Conservation (phyloP, 2,329 filamentous ascomycete species). For the Hymenoscyphus salicellus region DNA sequence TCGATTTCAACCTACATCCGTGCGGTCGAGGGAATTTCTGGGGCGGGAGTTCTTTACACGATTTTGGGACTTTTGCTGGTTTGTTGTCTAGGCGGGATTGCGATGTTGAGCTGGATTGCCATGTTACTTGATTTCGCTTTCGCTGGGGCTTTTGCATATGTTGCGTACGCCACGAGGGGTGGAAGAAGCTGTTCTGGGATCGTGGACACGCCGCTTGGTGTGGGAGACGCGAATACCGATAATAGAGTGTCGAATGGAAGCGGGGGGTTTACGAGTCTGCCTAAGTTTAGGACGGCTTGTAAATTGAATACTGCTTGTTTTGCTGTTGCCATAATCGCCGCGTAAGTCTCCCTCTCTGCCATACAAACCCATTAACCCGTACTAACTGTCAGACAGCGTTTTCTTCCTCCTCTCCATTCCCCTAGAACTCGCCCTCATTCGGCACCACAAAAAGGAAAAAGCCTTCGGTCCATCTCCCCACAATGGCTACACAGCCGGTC, state of each 20-base stretch:
- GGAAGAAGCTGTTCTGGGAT: slow-evolving; percentile 61
- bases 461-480: slow-evolving; percentile 63
- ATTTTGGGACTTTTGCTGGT: slow-evolving; percentile 70
- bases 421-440: slow-evolving; percentile 65
- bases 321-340: slow-evolving; percentile 72
- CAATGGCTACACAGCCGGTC: slow-evolving; percentile 66
- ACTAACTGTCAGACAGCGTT: slow-evolving; percentile 45
- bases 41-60: slow-evolving; percentile 71
- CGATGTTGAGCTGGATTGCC: slow-evolving; percentile 68
- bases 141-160: slow-evolving; percentile 73
- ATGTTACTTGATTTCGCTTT: slow-evolving; percentile 77
- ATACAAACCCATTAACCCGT: slow-evolving; percentile 7
- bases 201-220: slow-evolving; percentile 68
- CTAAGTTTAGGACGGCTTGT: slow-evolving; percentile 61
- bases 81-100: slow-evolving; percentile 73
- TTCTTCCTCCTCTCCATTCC: slow-evolving; percentile 73
- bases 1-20: slow-evolving; percentile 63
- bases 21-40: slow-evolving; percentile 76
- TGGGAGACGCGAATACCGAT: slow-evolving; percentile 51
- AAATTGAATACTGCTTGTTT: slow-evolving; percentile 73
- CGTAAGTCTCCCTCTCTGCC: slow-evolving; percentile 55
- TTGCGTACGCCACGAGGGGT: slow-evolving; percentile 74
- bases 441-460: slow-evolving; percentile 72
- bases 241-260: slow-evolving; percentile 48
- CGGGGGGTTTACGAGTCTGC: slow-evolving; percentile 40